Evolutionary conservation across 1,284 basidiomycete species (phyloP).

Genomic region (Boletus semigastroideus): DNA sequence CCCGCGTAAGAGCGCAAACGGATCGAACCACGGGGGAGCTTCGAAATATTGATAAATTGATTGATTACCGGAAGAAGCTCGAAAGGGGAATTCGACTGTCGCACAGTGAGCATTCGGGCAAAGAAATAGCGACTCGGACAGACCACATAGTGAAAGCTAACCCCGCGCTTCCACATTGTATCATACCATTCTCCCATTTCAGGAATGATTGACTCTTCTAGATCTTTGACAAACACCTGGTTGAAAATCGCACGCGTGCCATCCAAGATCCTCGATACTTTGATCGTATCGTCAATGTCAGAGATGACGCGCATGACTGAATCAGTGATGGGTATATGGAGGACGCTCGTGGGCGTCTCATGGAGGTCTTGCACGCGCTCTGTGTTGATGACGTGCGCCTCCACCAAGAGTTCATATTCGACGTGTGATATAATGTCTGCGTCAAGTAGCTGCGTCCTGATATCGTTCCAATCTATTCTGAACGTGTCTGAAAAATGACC

Average conservation of each 20-base stretch:
- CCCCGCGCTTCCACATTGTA: conserved; percentile 64
- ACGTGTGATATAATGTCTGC: conserved; percentile 53
- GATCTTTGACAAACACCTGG: conserved; percentile 76
- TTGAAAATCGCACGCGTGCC: conserved; percentile 77
- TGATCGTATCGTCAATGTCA: conserved; percentile 95
- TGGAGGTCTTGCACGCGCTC: conserved; percentile 36
- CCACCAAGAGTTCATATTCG: conserved; percentile 59
- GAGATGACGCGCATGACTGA: conserved; percentile 75
- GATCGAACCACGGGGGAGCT: conserved; percentile 38
- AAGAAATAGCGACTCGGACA: conserved; percentile 33
- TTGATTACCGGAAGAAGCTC: conserved; percentile 80
- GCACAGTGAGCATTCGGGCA: conserved; percentile 21
- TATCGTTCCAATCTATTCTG: conserved; percentile 62
- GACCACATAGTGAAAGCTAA: conserved; percentile 85
- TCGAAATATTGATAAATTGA: conserved; percentile 74
- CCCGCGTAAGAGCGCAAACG: conserved; percentile 61
- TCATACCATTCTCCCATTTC: conserved; percentile 88
- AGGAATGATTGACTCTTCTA: conserved; percentile 76
- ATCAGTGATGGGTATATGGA: conserved; percentile 25
- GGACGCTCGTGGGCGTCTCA: conserved; percentile 19
- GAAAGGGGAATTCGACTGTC: conserved; percentile 84
- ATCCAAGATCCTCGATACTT: conserved; percentile 68
- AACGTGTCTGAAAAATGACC: conserved; percentile 72
- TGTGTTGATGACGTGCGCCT: conserved; percentile 45
- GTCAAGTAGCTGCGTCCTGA: conserved; percentile 60